A percentile compares a stretch with the other conserved stretches of the same genome.
These are phyloP conservation scores for Plasmodium blacklocki DNA, from an alignment of 169 alveolate species.

Conservation along the genomic window DNA sequence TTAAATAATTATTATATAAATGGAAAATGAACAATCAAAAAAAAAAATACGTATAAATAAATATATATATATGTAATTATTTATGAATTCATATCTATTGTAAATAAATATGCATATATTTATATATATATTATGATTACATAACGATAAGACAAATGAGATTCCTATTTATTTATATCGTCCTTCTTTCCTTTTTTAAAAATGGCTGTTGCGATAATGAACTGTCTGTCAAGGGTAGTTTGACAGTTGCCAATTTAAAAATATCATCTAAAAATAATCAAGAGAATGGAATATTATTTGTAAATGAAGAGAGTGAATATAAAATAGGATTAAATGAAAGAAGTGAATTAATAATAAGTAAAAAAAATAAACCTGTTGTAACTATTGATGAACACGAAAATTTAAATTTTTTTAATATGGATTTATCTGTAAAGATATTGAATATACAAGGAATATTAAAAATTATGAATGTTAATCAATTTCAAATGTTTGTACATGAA, in stretches of 20 bases:
- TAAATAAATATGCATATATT: too few species aligned
- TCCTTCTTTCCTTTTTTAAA: background rate
- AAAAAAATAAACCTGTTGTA: constrained; percentile 66
- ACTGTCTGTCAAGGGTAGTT: constrained; percentile 27
- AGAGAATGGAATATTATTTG: constrained; percentile 50
- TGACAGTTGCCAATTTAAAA: constrained; percentile 54
- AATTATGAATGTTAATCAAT: constrained; percentile 80
- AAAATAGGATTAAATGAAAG: constrained; percentile 36
- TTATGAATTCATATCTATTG: too few species aligned
- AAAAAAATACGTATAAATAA: too few species aligned
- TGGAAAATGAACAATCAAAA: too few species aligned
- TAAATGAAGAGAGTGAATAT: constrained; percentile 38
- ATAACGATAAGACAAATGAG: too few species aligned
- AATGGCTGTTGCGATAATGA: constrained; percentile 14
- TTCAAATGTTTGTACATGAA: constrained; percentile 84
- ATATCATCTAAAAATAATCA: constrained; percentile 44
- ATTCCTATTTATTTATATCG: background rate
- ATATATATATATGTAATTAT: too few species aligned
- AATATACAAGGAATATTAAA: constrained; percentile 80
- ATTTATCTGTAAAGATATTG: constrained; percentile 41
- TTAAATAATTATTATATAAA: too few species aligned
- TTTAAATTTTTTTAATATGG: constrained; percentile 36
- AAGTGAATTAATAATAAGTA: constrained; percentile 53
- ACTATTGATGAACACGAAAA: constrained; percentile 68
- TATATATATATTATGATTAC: too few species aligned